Base-by-base conservation (phyloP, 1,284 basidiomycete species). In the Agaricales sp. region DNA sequence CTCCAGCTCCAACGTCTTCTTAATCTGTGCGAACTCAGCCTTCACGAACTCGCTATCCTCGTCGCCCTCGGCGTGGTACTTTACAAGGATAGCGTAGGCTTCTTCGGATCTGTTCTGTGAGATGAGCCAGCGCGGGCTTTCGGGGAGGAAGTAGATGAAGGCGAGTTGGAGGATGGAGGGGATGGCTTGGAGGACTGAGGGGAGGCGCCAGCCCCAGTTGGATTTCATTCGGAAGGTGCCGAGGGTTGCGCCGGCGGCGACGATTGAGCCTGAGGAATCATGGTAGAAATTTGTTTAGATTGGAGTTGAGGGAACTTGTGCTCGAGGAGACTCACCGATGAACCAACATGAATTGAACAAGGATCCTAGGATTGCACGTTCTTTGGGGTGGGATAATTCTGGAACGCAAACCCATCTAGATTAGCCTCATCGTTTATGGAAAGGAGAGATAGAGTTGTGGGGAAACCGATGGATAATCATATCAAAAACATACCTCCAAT, bases 71-170 rank as follows among this genome's bases (percentile, higher is more conserved):
- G 69, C 73, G 51, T 80, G 77, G 52, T 74, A 77, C 54, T 71
- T 74, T 3, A 57, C 59, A 4, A 82, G 58, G 30, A 80, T 68
- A 3, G 55, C 61, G 43, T 66, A 64, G 0, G 80, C 78, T 30
- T 80, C 73, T 0, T 72, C 67, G 2, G 63, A 61, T 14, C 73
- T 64, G 12, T 74, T 76, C 46, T 70, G 71, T 14, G 71, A 71
- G 43, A 81, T 63, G 8, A 82, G 66, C 76, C 76, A 82, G 53
- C 81, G 71, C 35, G 80, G 80, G 1, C 75, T 78, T 57, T 81
- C 75, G 2, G 79, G 78, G 2, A 78, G 67, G 55, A 76, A 70
- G 52, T 60, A 69, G 46, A 75, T 62, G 55, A 74, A 75, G 12
- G 52, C 51, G 19, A 81, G 57, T 54, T 77, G 76, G 20, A 77